Percentiles rank a stretch among this genome's conserved stretches.
Conservation (phyloP, 495 filamentous ascomycete genomes). For the Aspergillus affinis region DNA sequence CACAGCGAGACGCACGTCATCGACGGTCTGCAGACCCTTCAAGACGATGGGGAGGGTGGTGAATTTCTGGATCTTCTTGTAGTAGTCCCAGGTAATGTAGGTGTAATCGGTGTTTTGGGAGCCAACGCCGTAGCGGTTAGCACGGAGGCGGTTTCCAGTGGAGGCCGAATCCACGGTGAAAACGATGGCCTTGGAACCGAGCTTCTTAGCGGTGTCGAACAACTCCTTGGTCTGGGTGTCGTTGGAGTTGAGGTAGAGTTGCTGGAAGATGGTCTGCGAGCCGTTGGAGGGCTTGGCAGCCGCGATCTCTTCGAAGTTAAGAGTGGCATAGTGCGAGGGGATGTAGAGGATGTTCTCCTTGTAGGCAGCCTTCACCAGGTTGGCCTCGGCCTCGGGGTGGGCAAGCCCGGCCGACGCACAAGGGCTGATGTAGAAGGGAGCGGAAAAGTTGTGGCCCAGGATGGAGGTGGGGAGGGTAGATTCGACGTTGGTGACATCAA, state of each 20-base stretch:
- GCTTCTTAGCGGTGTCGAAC: slow-evolving; percentile 29
- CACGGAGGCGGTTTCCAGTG: slow-evolving; percentile 38
- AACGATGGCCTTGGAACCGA: slow-evolving; percentile 39
- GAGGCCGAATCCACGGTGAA: slow-evolving; percentile 41
- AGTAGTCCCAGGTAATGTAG: slow-evolving; percentile 11
- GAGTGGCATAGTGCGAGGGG: slow-evolving; percentile 10
- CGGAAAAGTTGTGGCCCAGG: slow-evolving; percentile 34
- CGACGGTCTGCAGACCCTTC: slow-evolving; percentile 45
- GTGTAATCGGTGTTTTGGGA: slow-evolving; percentile 10
- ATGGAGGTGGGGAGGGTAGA: slow-evolving; percentile 12
- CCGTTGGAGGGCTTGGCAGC: slow-evolving; percentile 13
- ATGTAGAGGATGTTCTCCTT: slow-evolving; percentile 37
- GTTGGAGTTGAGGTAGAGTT: slow-evolving; percentile 38
- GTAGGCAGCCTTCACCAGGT: slow-evolving; percentile 33
- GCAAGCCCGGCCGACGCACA: slow-evolving; percentile 35
- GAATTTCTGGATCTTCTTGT: slow-evolving; percentile 26
- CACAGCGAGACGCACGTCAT: slow-evolving; percentile 38
- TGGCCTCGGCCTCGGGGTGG: slow-evolving; percentile 33
- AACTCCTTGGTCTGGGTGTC: slow-evolving; percentile 28
- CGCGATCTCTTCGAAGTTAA: slow-evolving; percentile 15
- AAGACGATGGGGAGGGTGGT: slow-evolving; percentile 38
- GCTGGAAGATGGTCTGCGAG: slow-evolving; percentile 32
- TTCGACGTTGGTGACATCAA: slow-evolving; percentile 16
- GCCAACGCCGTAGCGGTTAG: slow-evolving; percentile 24
- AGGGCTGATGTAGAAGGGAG: slow-evolving; percentile 46